These are phyloP conservation scores for Leccinum subatratum DNA, from an alignment of 1,284 basidiomycete species.

Conservation along the genomic window DNA sequence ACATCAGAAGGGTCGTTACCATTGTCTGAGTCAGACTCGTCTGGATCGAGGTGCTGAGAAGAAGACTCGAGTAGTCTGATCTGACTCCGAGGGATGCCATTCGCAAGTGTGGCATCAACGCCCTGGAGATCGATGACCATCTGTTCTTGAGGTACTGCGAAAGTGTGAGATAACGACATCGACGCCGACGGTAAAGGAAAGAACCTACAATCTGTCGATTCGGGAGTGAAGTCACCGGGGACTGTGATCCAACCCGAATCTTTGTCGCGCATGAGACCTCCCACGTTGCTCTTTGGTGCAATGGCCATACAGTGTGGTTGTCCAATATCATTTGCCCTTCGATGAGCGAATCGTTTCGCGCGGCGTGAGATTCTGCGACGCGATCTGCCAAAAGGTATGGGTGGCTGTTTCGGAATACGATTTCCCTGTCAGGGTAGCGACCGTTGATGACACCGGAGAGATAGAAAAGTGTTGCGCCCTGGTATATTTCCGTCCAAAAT, in stretches of 20 bases:
- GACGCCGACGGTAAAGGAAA: conserved; percentile 1
- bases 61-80: conserved; percentile 87
- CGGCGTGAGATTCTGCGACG: conserved; percentile 92
- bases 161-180: neutral
- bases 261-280: conserved; percentile 96
- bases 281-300: conserved; percentile 99
- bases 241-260: conserved; percentile 99
- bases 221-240: conserved; percentile 85
- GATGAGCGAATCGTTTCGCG: conserved; percentile 74
- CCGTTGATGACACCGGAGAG: conserved; percentile 97
- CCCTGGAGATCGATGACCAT: conserved; percentile 99
- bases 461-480: conserved; percentile 98
- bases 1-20: conserved; percentile 15
- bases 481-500: conserved; percentile 99
- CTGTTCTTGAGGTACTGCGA: conserved; percentile 64
- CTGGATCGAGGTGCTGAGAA: conserved; percentile 46
- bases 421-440: conserved; percentile 95
- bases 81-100: conserved; percentile 74
- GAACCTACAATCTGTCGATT: conserved; percentile 52
- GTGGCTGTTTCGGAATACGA: conserved; percentile 93
- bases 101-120: conserved; percentile 76
- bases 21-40: conserved; percentile 17
- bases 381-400: conserved; percentile 96
- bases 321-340: conserved; percentile 86
- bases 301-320: conserved; percentile 89